Base-by-base conservation (phyloP, 495 filamentous ascomycete species). In the Talaromyces nanjingensis region DNA sequence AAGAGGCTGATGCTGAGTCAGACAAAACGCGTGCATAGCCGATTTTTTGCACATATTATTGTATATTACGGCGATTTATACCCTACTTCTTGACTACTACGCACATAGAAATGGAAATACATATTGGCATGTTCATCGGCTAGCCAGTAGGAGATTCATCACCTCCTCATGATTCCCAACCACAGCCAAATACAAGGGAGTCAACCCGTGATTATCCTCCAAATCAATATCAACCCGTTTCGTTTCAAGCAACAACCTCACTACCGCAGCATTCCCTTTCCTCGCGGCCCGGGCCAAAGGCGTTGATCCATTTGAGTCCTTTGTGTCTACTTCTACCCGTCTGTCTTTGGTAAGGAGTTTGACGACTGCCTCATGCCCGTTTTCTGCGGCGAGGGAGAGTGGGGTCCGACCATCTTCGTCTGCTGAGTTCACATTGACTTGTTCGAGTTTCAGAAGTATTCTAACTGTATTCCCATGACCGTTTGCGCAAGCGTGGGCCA, bases 171-270 rank as follows among this genome's bases (percentile, higher is more conserved):
- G 34, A 5, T 18, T 29, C 1, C 27, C 20, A 14, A 34, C 22
- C 24, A 29, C 39, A 6, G 60, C 60, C 27, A 27, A 37, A 20
- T 6, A 16, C 45, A 62, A n/a, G 1, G 45, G 45, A 24, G 60
- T 62, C n/a, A 4, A 20, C 8, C 60, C 67, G 12, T 33, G 31
- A 5, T 49, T 57, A 65, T 74, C 69, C 57, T 63, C 63, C 39
- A 63, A 63, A 55, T 69, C 62, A 20, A 68, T 42, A n/a, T 72
- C 63, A 56, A 68, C 65, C 14, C 65, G 47, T 6, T 58, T 69
- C 20, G 33, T 33, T 27, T 62, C 63, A 7, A 70, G 60, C 22
- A 71, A 67, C 54, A 67, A 53, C 49, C 61, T 64, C 11, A 66
- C 69, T 34, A 67, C 72, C 24, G 60, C 64, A 62, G 33, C 2